Percentiles rank a stretch among this genome's conserved stretches.
phyloP scores from a whole-genome alignment of 768 basidiomycete genomes.

The Cubamyces lactineus region DNA sequence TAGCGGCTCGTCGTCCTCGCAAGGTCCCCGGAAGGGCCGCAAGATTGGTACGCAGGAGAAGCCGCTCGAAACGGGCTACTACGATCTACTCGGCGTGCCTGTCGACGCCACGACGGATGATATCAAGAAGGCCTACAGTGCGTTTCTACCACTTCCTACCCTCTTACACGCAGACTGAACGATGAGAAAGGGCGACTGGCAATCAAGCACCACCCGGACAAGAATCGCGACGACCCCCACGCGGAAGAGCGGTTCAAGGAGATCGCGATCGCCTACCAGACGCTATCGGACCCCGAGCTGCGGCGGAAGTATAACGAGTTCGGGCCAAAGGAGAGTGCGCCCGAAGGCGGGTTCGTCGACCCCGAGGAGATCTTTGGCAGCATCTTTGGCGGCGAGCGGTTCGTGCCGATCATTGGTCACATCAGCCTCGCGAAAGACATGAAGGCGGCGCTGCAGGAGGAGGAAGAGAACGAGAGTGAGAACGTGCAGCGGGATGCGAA shows the following conservation, averaged over 20 bases:
- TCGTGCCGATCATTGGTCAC: constrained; percentile 84
- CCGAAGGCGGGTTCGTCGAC: constrained; percentile 87
- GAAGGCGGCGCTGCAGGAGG: constrained; percentile 90
- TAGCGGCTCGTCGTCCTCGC: constrained; percentile 20
- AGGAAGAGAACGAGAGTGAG: constrained; percentile 45
- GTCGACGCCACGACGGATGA: constrained; percentile 80
- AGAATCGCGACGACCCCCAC: constrained; percentile 83
- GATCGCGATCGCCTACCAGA: constrained; percentile 89
- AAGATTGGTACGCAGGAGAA: constrained; percentile 89
- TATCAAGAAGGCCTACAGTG: constrained; percentile 90
- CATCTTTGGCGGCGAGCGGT: constrained; percentile 88
- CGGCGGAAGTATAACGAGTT: constrained; percentile 92
- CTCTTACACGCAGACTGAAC: background rate
- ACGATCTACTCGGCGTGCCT: constrained; percentile 79
- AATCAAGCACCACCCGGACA: constrained; percentile 92
- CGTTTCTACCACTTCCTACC: constrained; percentile 23
- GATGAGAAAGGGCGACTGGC: constrained; percentile 66
- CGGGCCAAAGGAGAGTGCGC: constrained; percentile 78
- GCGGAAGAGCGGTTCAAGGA: constrained; percentile 91
- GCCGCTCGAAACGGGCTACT: constrained; percentile 89
- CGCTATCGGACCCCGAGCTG: constrained; percentile 74
- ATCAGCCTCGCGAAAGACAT: constrained; percentile 89
- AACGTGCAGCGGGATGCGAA: constrained; percentile 53
- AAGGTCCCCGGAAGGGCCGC: constrained; percentile 51
- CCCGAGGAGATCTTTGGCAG: constrained; percentile 73